A percentile compares a stretch with the other conserved stretches of the same genome.
Conservation (phyloP, 345 rosid genomes). For the Hibiscus syriacus region DNA sequence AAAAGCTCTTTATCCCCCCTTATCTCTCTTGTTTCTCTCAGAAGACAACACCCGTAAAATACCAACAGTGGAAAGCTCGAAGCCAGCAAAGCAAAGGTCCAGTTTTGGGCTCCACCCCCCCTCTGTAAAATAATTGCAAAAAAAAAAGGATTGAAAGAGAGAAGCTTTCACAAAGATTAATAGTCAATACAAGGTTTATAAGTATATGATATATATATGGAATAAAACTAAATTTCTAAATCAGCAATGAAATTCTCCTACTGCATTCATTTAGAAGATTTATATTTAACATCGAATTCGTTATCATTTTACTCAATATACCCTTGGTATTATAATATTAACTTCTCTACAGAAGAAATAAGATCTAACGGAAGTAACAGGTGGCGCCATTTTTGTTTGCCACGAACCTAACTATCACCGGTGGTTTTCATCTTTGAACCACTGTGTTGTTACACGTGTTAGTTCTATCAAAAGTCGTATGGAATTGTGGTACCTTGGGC, state of each 20-base stretch:
- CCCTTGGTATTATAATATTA: too few relatives aligned
- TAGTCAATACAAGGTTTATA: not conserved
- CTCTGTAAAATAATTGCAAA: not conserved
- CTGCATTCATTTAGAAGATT: too few relatives aligned
- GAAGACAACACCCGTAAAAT: not conserved
- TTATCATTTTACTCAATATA: too few relatives aligned
- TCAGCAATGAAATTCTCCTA: too few relatives aligned
- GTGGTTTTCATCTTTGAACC: not conserved
- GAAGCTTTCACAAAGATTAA: not conserved
- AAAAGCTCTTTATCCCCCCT: not conserved
- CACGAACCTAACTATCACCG: not conserved
- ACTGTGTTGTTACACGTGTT: conserved; percentile 4
- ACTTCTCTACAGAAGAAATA: too few relatives aligned
- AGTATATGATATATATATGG: too few relatives aligned
- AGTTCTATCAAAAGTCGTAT: not conserved
- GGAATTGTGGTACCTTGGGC: not conserved
- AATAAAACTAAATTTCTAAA: too few relatives aligned
- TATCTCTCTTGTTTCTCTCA: not conserved
- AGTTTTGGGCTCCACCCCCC: not conserved
- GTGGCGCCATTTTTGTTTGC: not conserved
- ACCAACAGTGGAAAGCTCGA: not conserved
- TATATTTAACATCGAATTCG: too few relatives aligned
- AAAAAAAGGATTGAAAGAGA: not conserved
- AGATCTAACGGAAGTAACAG: too few relatives aligned
- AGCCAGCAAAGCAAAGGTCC: not conserved